Evolutionary conservation across 495 filamentous ascomycete species (phyloP).

Genomic region (Physcia stellaris): DNA sequence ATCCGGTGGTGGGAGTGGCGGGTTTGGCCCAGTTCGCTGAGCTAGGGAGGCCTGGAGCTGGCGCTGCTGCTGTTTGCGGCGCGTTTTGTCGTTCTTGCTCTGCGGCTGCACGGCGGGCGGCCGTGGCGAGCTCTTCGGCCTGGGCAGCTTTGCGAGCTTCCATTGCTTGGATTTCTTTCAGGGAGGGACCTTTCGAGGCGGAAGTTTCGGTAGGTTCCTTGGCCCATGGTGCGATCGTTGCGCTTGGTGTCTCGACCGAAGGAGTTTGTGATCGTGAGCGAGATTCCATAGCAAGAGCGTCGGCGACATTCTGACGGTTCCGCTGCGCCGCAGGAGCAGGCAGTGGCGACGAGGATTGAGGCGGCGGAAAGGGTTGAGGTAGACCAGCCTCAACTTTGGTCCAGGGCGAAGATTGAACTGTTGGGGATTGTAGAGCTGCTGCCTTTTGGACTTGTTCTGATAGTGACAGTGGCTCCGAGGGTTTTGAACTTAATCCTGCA

Average conservation of each 20-base stretch:
- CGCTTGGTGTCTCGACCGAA: slow-evolving; percentile 39
- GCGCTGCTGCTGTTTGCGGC: slow-evolving; percentile 41
- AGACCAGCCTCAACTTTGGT: slow-evolving; percentile 46
- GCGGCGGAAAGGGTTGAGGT: slow-evolving; percentile 66
- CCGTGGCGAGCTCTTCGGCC: slow-evolving; percentile 68
- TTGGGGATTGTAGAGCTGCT: slow-evolving; percentile 47
- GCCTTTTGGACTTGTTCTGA: slow-evolving; percentile 85
- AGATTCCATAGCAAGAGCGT: slow-evolving; percentile 56
- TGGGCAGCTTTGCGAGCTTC: slow-evolving; percentile 91
- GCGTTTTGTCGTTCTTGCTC: slow-evolving; percentile 75
- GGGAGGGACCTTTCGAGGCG: slow-evolving; percentile 71
- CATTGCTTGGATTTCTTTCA: slow-evolving; percentile 93
- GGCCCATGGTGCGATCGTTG: slow-evolving; percentile 86
- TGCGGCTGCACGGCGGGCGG: slow-evolving; percentile 57
- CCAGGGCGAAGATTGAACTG: slow-evolving; percentile 40
- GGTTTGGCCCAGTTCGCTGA: slow-evolving; percentile 84
- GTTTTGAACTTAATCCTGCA: slow-evolving; percentile 4
- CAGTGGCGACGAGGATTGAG: slow-evolving; percentile 60
- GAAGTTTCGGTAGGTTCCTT: slow-evolving; percentile 54
- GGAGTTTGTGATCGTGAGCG: slow-evolving; percentile 67
- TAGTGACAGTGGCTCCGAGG: slow-evolving; percentile 41
- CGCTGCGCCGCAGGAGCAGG: slow-evolving; percentile 80
- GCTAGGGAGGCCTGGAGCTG: slow-evolving; percentile 67
- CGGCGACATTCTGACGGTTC: slow-evolving; percentile 68
- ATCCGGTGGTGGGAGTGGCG: slow-evolving; percentile 32